These are phyloP conservation scores for Fraxinus excelsior DNA, from an alignment of 257 asterid species.

Conservation along the genomic window DNA sequence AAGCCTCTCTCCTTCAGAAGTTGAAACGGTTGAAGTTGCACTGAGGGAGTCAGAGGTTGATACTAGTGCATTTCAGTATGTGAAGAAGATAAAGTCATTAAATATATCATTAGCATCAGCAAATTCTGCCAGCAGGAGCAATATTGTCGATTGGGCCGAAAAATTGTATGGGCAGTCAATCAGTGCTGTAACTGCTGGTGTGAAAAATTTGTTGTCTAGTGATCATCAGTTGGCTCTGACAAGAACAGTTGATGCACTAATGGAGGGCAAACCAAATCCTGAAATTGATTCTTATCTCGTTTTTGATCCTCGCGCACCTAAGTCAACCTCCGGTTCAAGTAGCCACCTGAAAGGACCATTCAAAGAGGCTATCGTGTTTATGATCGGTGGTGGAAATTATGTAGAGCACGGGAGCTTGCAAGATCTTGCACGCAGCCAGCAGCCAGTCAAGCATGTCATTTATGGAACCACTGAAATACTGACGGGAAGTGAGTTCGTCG, in stretches of 20 bases:
- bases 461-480: conserved; percentile 96
- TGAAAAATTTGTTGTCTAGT: conserved; percentile 76
- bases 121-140: conserved; percentile 84
- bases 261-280: conserved; percentile 97
- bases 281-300: conserved; percentile 75
- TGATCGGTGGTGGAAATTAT: conserved; percentile 98
- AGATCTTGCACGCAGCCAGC: conserved; percentile 72
- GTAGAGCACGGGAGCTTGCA: conserved; percentile 90
- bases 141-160: conserved; percentile 97
- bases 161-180: conserved; percentile 88
- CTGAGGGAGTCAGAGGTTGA: conserved; percentile 86
- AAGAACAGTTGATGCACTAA: conserved; percentile 86
- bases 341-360: conserved; percentile 87
- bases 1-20: conserved; percentile 69
- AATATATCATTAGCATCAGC: conserved; percentile 87
- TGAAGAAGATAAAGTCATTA: conserved; percentile 87
- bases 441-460: conserved; percentile 70
- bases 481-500: conserved; percentile 87
- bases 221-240: conserved; percentile 90
- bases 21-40: conserved; percentile 80
- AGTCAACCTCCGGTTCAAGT: conserved; percentile 62
- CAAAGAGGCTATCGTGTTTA: conserved; percentile 93
- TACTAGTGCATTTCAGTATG: conserved; percentile 87
- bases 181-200: conserved; percentile 95
- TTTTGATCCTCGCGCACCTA: conserved; percentile 94